Evolutionary conservation across 805 yeast genomes (phyloP), one percentile per base, ranked within the genome.

Genomic region (Ogataea saltuana): DNA sequence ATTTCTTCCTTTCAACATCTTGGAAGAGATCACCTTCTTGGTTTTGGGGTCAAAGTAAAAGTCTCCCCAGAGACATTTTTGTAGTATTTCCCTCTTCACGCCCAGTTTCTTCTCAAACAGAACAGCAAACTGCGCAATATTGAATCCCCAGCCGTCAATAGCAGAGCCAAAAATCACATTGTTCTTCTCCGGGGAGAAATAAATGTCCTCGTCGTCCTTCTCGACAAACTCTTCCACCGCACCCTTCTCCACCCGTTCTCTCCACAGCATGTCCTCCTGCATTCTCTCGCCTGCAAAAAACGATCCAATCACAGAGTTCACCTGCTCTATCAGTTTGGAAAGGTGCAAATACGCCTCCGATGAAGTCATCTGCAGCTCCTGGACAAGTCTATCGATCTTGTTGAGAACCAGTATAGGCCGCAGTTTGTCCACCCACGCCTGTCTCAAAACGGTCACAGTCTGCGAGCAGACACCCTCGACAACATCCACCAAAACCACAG

Each of bases 381-480:
- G 70, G 33, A 90, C 76, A 46, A 93, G 69, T 50, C 98, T 74
- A 63, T 93, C 99, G 44, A 93, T 81, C 64, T 93, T 93, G 65
- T 93, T 93, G 54, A 93, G 67, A 13, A 93, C 97, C 42, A 93
- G 71, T 13, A 93, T 69, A 2, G 98, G 97, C 58, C 83, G 86
- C 54, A 93, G 68, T 53, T 87, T 84, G 60, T 93, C 99, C 4
- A 85, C 79, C 97, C 98, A 93, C 39, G 96, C 87, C 64, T 93
- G 98, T 59, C 98, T 77, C 49, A 91, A 69, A 1, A 93, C 99
- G 13, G 93, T 90, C 9, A 93, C 86, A 0, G 99, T 93, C 61
- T 93, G 99, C 0, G 98, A 90, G 58, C 97, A 90, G 0, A 93
- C 98, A 19, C 99, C 99, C 67, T 93, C 99, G 2, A 93, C 97